These are phyloP conservation scores for Solanum appendiculatum DNA, from an alignment of 257 asterid species.

Conservation along the genomic window DNA sequence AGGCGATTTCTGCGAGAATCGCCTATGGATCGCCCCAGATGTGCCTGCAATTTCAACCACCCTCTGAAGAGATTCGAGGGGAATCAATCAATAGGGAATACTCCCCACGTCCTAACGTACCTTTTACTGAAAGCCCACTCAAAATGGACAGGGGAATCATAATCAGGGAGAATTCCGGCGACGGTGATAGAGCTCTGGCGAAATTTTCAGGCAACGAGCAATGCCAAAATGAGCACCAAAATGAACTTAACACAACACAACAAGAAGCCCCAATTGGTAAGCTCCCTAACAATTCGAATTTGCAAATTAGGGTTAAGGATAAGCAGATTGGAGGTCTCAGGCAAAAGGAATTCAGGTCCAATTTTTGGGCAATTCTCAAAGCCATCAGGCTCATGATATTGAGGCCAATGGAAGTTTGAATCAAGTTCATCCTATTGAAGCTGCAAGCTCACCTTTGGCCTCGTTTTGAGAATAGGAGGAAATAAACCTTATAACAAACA, in stretches of 20 bases:
- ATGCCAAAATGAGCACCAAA: background rate
- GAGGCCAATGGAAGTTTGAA: background rate
- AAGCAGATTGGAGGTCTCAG: background rate
- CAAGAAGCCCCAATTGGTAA: background rate
- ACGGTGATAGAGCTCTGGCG: background rate
- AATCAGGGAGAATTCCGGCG: background rate
- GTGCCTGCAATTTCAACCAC: background rate
- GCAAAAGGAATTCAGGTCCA: background rate
- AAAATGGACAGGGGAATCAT: background rate
- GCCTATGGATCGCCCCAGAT: background rate
- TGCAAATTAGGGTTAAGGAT: background rate
- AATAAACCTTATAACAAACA: background rate
- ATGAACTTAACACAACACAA: background rate
- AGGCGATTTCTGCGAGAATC: background rate
- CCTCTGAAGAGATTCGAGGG: background rate
- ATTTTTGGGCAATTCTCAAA: background rate
- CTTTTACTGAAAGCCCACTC: background rate
- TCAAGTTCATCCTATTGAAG: background rate
- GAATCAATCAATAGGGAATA: background rate
- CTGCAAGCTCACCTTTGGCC: background rate
- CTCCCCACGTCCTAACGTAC: background rate
- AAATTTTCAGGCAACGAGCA: background rate
- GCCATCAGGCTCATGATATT: background rate
- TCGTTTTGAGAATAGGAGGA: background rate
- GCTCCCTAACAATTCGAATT: background rate